Percentiles rank a stretch among this genome's conserved stretches.
Conservation (phyloP, 352 stramenopile species). For the Phytophthora foliorum region DNA sequence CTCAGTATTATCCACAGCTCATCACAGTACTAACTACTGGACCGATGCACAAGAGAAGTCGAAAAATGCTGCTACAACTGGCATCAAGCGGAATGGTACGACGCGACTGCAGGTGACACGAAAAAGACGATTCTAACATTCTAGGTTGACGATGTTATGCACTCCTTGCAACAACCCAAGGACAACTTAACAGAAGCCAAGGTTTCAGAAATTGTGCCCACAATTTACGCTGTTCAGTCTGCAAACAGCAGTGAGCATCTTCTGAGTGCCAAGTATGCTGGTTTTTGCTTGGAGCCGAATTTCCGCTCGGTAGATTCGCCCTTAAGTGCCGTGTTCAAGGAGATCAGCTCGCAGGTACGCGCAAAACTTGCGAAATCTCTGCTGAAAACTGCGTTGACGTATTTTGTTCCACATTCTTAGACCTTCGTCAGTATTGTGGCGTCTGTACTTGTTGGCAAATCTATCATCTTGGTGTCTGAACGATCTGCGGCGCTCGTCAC, state of each 20-base stretch:
- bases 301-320: conserved; percentile 29
- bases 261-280: conserved; percentile 43
- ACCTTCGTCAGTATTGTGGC: conserved; percentile 59
- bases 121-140: neutral
- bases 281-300: conserved; percentile 47
- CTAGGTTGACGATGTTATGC: neutral
- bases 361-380: neutral
- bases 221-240: conserved; percentile 9
- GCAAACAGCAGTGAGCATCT: neutral
- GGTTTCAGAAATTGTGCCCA: conserved; percentile 19
- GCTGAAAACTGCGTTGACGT: neutral
- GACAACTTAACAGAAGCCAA: conserved; percentile 25
- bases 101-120: neutral
- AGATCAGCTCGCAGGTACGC: conserved; percentile 67
- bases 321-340: conserved; percentile 54
- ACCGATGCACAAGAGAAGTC: conserved; percentile 36
- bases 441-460: conserved; percentile 58
- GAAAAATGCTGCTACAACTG: conserved; percentile 41
- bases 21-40: conserved; percentile 28
- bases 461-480: conserved; percentile 68
- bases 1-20: conserved; percentile 16
- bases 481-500: conserved; percentile 47
- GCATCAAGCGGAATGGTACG: conserved; percentile 29
- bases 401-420: conserved; percentile 32
- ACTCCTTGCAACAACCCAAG: conserved; percentile 3